phyloP scores from a whole-genome alignment of 2,329 filamentous ascomycete species.

The Dactylellina parvicollis region DNA sequence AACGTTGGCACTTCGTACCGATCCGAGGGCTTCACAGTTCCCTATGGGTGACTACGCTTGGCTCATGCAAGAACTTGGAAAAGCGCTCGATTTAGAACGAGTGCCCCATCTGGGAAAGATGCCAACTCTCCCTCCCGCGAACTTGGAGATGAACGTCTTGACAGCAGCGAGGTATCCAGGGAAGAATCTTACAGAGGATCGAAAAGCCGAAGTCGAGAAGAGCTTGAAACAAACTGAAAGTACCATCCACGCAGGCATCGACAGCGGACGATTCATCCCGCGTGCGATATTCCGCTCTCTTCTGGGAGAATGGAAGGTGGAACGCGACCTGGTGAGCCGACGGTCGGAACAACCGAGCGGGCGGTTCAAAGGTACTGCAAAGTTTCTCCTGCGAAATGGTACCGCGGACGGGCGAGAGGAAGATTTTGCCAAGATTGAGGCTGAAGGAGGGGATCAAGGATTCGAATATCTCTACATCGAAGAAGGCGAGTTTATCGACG shows the following conservation, averaged over 20 bases:
- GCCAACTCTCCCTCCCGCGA: conserved; percentile 63
- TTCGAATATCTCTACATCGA: conserved; percentile 76
- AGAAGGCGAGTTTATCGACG: conserved; percentile 72
- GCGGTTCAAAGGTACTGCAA: conserved; percentile 71
- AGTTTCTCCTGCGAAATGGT: conserved; percentile 71
- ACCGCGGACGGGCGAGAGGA: conserved; percentile 66
- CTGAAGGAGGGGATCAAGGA: conserved; percentile 60
- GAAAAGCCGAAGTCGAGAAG: conserved; percentile 61
- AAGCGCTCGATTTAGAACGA: conserved; percentile 67
- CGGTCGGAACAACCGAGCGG: conserved; percentile 72
- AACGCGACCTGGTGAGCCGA: conserved; percentile 68
- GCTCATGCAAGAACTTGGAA: conserved; percentile 76
- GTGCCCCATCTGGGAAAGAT: conserved; percentile 60
- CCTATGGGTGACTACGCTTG: conserved; percentile 85
- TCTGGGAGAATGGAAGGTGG: conserved; percentile 74
- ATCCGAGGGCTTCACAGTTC: conserved; percentile 71
- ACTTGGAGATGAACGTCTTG: conserved; percentile 66
- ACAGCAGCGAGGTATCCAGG: conserved; percentile 69
- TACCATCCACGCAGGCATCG: conserved; percentile 63
- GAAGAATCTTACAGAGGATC: conserved; percentile 61
- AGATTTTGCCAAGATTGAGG: conserved; percentile 14
- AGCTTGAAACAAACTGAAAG: conserved; percentile 65
- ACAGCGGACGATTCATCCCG: conserved; percentile 68
- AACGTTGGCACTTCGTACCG: conserved; percentile 66
- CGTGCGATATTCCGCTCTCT: conserved; percentile 76